phyloP scores from a whole-genome alignment of 352 stramenopile genomes.

The Phytophthora megakarya region DNA sequence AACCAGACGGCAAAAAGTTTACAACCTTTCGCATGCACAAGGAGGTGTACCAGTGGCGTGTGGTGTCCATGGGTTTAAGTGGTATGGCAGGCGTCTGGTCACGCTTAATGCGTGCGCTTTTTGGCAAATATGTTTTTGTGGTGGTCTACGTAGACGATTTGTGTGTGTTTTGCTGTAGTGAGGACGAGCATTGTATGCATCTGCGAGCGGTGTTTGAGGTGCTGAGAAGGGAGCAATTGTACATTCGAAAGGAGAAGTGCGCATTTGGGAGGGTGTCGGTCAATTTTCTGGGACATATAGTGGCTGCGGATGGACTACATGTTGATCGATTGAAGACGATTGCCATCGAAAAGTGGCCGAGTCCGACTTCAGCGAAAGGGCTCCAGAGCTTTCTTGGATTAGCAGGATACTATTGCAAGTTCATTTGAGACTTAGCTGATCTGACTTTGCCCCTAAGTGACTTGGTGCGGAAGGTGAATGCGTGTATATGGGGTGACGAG shows the following conservation, averaged over 20 bases:
- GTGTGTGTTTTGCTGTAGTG: too few relatives aligned
- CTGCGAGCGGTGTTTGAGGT: too few relatives aligned
- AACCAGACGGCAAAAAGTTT: neutral
- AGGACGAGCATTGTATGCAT: too few relatives aligned
- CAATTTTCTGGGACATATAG: too few relatives aligned
- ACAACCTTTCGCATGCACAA: constrained; percentile 5
- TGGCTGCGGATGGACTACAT: too few relatives aligned
- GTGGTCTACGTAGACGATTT: neutral
- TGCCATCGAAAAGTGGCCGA: too few relatives aligned
- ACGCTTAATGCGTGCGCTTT: constrained; percentile 34
- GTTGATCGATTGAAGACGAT: too few relatives aligned
- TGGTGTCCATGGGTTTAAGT: constrained; percentile 38
- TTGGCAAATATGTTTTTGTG: constrained; percentile 8
- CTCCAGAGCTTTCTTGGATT: neutral
- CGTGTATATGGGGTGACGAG: neutral
- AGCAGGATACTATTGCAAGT: neutral
- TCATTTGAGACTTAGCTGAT: neutral
- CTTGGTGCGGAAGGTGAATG: neutral
- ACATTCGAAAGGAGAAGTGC: too few relatives aligned
- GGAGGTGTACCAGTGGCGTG: constrained; percentile 44
- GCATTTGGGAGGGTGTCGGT: too few relatives aligned
- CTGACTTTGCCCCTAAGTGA: neutral
- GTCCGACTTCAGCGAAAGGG: neutral
- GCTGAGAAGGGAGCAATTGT: too few relatives aligned
- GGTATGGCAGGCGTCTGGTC: constrained; percentile 37